A percentile compares a stretch with the other conserved stretches of the same genome.
phyloP scores from a whole-genome alignment of 164 flowering plant species.

The Magnolia kwangsiensis region DNA sequence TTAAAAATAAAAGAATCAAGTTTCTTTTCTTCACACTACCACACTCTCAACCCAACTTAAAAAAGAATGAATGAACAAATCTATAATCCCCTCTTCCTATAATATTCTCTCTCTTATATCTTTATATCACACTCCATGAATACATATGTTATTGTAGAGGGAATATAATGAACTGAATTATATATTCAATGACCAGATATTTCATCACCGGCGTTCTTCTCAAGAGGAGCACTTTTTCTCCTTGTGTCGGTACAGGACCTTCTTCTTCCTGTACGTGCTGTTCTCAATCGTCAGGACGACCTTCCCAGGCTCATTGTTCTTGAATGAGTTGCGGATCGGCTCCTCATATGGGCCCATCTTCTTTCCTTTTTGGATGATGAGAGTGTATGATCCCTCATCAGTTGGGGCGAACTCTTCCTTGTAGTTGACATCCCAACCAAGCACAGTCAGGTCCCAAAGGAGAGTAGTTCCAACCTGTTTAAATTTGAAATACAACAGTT shows the following conservation, averaged over 20 bases:
- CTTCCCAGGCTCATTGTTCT: constrained; percentile 58
- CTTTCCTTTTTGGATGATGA: constrained; percentile 51
- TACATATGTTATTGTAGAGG: background rate
- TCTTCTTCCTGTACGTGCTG: constrained; percentile 50
- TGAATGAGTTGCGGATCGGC: constrained; percentile 53
- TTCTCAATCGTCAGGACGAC: constrained; percentile 56
- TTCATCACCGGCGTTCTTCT: background rate
- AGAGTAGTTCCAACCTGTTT: constrained; percentile 37
- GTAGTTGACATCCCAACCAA: constrained; percentile 82
- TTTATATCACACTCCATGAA: background rate
- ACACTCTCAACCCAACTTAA: background rate
- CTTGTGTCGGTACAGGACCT: constrained; percentile 52
- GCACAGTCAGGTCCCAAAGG: constrained; percentile 58
- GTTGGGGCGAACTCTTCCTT: constrained; percentile 66
- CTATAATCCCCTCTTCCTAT: background rate
- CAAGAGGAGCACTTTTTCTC: constrained; percentile 27
- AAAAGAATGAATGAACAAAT: background rate
- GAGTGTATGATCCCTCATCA: constrained; percentile 61
- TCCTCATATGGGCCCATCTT: constrained; percentile 40
- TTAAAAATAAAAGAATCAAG: too few species aligned
- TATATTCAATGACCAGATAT: background rate
- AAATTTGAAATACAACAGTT: background rate
- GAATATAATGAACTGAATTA: background rate
- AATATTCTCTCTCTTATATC: background rate
- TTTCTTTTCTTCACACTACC: background rate